phyloP scores from a whole-genome alignment of 257 asterid species.

The Verbena officinalis region DNA sequence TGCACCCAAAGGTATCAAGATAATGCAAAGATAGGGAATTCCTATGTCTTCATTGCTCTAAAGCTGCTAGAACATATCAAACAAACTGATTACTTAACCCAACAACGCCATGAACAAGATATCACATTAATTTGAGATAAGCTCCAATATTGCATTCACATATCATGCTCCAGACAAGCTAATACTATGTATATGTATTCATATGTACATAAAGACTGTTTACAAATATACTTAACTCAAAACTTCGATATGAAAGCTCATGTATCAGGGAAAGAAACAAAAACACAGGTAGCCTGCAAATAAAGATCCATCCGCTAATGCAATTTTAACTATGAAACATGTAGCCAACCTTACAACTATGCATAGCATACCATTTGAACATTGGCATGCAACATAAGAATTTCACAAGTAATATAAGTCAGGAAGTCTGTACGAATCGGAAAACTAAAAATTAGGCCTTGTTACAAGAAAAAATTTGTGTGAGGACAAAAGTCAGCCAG shows the following conservation, averaged over 20 bases:
- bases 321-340: neutral
- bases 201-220: neutral
- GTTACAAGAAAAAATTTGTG: neutral
- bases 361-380: neutral
- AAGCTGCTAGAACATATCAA: neutral
- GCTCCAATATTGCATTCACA: neutral
- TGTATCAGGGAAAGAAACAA: neutral
- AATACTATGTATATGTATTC: neutral
- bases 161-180: neutral
- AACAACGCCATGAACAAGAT: neutral
- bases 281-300: neutral
- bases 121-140: neutral
- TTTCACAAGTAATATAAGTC: neutral
- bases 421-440: no score
- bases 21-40: neutral
- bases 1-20: constrained; percentile 3
- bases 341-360: neutral
- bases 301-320: neutral
- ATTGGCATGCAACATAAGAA: neutral
- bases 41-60: neutral
- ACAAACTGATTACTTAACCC: neutral
- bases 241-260: neutral
- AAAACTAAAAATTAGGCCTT: neutral
- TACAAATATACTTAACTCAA: neutral
- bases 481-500: neutral